phyloP scores from a whole-genome alignment of 129 eudicot genomes.

The Helianthus tuberosus region DNA sequence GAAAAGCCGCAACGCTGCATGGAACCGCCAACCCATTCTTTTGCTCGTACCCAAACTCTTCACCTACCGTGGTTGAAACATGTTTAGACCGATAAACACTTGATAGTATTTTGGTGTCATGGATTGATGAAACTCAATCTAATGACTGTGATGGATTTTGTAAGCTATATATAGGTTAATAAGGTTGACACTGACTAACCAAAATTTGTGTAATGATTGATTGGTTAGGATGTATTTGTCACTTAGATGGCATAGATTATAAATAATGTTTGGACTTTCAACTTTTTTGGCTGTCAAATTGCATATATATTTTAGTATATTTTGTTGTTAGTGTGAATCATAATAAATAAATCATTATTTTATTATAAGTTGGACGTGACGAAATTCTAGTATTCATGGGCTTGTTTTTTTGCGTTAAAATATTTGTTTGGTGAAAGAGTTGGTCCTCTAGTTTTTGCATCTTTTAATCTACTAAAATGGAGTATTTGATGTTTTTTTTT shows the following conservation, averaged over 20 bases:
- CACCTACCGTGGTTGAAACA: constrained; percentile 37
- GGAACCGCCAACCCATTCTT: constrained; percentile 67
- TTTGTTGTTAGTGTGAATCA: constrained; percentile 33
- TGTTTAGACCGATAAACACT: constrained; percentile 11
- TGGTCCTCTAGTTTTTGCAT: constrained; percentile 13
- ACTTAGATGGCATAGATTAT: constrained; percentile 31
- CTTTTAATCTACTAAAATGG: background rate
- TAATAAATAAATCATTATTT: background rate
- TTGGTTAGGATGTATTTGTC: constrained; percentile 40
- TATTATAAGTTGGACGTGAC: constrained; percentile 19
- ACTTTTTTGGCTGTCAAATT: constrained; percentile 30
- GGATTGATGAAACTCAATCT: background rate
- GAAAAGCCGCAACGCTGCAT: constrained; percentile 62
- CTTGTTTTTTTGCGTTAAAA: background rate
- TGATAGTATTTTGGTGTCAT: constrained; percentile 20
- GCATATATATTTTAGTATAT: background rate
- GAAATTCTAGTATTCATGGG: constrained; percentile 12
- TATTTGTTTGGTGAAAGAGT: constrained; percentile 13
- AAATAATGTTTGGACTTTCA: constrained; percentile 21
- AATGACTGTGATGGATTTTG: constrained; percentile 6
- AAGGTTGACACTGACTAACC: constrained; percentile 19
- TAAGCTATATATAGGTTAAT: constrained; percentile 29
- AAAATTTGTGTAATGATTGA: constrained; percentile 25
- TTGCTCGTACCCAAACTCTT: constrained; percentile 61
- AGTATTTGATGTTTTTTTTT: background rate